Evolutionary conservation across 805 yeast species (phyloP).

Genomic region (Cyberlindnera americana): DNA sequence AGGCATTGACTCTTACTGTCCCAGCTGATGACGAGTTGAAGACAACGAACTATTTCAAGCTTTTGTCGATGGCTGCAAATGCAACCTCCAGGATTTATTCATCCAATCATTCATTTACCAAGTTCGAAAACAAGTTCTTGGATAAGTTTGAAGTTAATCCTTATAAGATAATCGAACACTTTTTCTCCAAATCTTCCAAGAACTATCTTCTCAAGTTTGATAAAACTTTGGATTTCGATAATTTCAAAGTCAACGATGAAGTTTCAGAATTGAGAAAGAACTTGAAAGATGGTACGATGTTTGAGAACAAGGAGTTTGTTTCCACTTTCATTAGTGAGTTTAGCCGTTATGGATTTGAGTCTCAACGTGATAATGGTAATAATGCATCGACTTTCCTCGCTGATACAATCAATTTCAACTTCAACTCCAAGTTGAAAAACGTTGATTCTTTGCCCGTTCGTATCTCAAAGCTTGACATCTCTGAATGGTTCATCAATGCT

Average conservation of each 20-base stretch:
- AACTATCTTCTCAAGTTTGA: conserved; percentile 33
- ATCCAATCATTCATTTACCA: conserved; percentile 34
- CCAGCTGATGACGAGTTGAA: conserved; percentile 25
- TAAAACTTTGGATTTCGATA: conserved; percentile 28
- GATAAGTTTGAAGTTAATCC: conserved; percentile 41
- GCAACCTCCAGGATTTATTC: conserved; percentile 33
- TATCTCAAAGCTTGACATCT: conserved; percentile 34
- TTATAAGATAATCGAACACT: conserved; percentile 31
- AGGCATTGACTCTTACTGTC: conserved; percentile 34
- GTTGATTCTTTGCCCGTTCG: conserved; percentile 29
- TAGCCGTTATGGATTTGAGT: conserved; percentile 26
- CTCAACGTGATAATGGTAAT: conserved; percentile 17
- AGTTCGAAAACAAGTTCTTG: conserved; percentile 37
- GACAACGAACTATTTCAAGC: conserved; percentile 30
- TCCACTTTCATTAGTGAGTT: conserved; percentile 28
- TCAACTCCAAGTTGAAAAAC: conserved; percentile 25
- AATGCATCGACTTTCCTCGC: conserved; percentile 25
- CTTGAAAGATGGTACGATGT: conserved; percentile 23
- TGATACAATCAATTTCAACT: conserved; percentile 30
- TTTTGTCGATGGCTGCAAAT: conserved; percentile 34
- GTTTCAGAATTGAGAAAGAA: conserved; percentile 24
- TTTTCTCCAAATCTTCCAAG: conserved; percentile 35
- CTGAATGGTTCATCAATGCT: conserved; percentile 38
- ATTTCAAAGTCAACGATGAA: conserved; percentile 27
- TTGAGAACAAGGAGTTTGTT: conserved; percentile 24